phyloP scores from a whole-genome alignment of 495 filamentous ascomycete species.

The Baudoinia panamericana region DNA sequence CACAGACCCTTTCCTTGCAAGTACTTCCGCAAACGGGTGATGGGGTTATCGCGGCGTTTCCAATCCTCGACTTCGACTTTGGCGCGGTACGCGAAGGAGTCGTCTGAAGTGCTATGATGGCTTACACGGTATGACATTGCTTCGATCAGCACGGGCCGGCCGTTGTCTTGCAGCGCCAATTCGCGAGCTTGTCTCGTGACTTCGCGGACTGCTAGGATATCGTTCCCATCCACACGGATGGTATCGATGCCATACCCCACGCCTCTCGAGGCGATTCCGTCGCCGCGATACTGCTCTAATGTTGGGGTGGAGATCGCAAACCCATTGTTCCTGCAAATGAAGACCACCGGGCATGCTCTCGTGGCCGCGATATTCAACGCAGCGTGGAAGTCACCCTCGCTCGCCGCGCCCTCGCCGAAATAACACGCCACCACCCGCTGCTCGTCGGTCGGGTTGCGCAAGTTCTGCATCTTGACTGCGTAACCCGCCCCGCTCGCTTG shows the following conservation, averaged over 20 bases:
- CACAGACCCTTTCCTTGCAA: slow-evolving; percentile 68
- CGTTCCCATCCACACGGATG: slow-evolving; percentile 91
- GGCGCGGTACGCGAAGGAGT: slow-evolving; percentile 91
- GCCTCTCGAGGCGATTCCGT: slow-evolving; percentile 91
- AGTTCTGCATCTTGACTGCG: slow-evolving; percentile 73
- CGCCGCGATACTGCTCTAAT: slow-evolving; percentile 89
- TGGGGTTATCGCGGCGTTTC: slow-evolving; percentile 92
- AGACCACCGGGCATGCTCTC: slow-evolving; percentile 77
- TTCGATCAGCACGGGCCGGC: slow-evolving; percentile 75
- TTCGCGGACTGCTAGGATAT: slow-evolving; percentile 86
- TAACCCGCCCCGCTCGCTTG: slow-evolving; percentile 92
- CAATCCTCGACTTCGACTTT: slow-evolving; percentile 93
- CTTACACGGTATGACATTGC: slow-evolving; percentile 96
- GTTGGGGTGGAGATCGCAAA: slow-evolving; percentile 93
- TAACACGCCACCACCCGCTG: slow-evolving; percentile 68
- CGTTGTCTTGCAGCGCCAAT: slow-evolving; percentile 63
- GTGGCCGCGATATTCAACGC: slow-evolving; percentile 95
- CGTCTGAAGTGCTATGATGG: slow-evolving; percentile 96
- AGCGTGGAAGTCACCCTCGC: slow-evolving; percentile 95
- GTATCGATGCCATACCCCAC: slow-evolving; percentile 96
- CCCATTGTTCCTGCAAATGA: slow-evolving; percentile 95
- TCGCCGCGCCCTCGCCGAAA: slow-evolving; percentile 96
- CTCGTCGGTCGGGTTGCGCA: slow-evolving; percentile 54
- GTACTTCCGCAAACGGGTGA: slow-evolving; percentile 82
- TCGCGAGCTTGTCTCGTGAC: slow-evolving; percentile 65